Base-by-base conservation (phyloP, 805 yeast species). In the Zygosaccharomyces bisporus region DNA sequence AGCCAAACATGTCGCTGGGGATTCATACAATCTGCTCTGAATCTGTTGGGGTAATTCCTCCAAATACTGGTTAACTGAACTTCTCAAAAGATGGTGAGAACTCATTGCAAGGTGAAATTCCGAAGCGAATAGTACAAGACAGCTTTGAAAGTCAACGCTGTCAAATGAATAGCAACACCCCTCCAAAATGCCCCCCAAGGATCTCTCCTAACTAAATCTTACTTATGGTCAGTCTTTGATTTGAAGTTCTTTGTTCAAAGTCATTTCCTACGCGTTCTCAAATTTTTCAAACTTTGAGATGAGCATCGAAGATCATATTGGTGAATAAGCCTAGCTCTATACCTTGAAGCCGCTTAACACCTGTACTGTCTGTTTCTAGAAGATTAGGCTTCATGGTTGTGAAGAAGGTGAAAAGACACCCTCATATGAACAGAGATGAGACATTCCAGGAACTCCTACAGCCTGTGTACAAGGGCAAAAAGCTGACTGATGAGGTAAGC, bases 1-100 rank as follows among this genome's bases (percentile, higher is more conserved):
- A 2, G 99, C 95, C 37, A 93, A 72, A 61, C 97, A 89, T 44
- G 99, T 87, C 9, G 97, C 96, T 2, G 99, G 96, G 41, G 86
- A 79, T 55, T 80, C 82, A 66, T 86, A 93, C 17, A 93, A 74
- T 58, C 88, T 78, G 17, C 82, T 73, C 55, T 90, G 91, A n/a
- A 88, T 86, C 4, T 84, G 73, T 58, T 84, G 88, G 1, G 98
- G 96, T 4, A 93, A 78, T 14, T 86, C 88, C 60, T 89, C 97
- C 48, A 93, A 72, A 65, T 93, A 89, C 55, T 86, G 95, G 59
- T 86, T 86, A 48, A 90, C 93, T 1, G 87, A 83, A 35, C 81
- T 74, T 57, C 80, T 83, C 68, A 83, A 79, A 41, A 73, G 63
- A 20, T 54, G 56, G 13, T 52, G 53, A 13, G 53, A 43, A 43